These are phyloP conservation scores for Hypoxylon lenormandii DNA, from an alignment of 495 filamentous ascomycete species.

Conservation along the genomic window DNA sequence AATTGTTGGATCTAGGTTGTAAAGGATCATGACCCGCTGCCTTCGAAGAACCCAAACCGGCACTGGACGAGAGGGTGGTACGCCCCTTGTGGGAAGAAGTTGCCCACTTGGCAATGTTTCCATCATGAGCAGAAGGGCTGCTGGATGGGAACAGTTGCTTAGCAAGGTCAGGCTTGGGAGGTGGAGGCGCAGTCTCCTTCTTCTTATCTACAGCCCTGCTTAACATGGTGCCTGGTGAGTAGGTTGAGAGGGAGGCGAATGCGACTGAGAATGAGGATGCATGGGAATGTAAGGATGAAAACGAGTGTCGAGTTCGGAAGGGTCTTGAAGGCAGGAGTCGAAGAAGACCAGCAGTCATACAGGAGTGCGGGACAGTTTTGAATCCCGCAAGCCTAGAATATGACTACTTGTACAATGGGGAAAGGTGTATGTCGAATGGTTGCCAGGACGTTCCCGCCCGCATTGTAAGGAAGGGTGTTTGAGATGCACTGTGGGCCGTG, in stretches of 20 bases:
- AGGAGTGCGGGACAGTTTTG: constrained; percentile 8
- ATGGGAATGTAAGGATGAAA: constrained; percentile 19
- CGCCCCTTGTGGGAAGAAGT: constrained; percentile 44
- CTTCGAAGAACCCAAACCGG: constrained; percentile 37
- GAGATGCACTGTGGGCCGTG: too few species aligned
- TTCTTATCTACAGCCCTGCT: constrained; percentile 50
- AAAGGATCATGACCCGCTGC: constrained; percentile 32
- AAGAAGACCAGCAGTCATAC: constrained; percentile 47
- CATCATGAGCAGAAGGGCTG: constrained; percentile 56
- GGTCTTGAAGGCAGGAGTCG: constrained; percentile 43
- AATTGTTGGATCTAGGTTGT: constrained; percentile 35
- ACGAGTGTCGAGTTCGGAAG: constrained; percentile 32
- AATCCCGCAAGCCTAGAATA: too few species aligned
- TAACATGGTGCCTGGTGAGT: constrained; percentile 56
- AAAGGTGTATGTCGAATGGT: too few species aligned
- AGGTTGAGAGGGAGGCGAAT: constrained; percentile 24
- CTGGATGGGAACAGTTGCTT: constrained; percentile 65
- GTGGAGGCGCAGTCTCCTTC: constrained; percentile 41
- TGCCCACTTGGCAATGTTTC: constrained; percentile 51
- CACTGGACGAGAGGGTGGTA: constrained; percentile 42
- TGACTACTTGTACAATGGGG: too few species aligned
- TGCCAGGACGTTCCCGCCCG: too few species aligned
- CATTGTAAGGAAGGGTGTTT: too few species aligned
- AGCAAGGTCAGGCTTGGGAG: constrained; percentile 48
- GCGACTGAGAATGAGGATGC: neutral